Conservation (phyloP, 345 rosid species). For the Rhodomyrtus tomentosa region DNA sequence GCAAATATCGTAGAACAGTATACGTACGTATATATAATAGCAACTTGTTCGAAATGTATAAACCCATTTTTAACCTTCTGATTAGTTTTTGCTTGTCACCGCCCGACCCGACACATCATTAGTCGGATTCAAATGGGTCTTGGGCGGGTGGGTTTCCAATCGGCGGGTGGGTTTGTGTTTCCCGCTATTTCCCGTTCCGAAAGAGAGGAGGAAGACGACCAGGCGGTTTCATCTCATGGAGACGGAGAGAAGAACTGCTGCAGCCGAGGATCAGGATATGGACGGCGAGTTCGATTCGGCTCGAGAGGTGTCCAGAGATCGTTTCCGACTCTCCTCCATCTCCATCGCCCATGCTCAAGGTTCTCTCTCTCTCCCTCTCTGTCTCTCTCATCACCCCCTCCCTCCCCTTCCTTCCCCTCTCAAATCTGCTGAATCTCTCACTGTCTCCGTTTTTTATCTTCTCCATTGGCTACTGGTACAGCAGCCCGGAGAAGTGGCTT, state of each 20-base stretch:
- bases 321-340: slow-evolving; percentile 69
- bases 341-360: slow-evolving; percentile 78
- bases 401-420: background rate
- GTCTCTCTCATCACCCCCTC: background rate
- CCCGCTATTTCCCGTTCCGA: background rate
- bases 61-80: background rate
- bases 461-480: slow-evolving; percentile 1
- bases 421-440: background rate
- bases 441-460: background rate
- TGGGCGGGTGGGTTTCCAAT: background rate
- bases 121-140: background rate
- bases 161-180: background rate
- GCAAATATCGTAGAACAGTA: no score
- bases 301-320: slow-evolving; percentile 50
- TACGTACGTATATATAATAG: background rate
- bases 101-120: background rate
- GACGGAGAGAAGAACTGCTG: background rate
- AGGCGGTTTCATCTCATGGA: background rate
- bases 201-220: background rate
- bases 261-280: slow-evolving; percentile 19
- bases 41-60: background rate
- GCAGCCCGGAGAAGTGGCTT: slow-evolving; percentile 53
- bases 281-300: slow-evolving; percentile 44
- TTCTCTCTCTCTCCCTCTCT: background rate
- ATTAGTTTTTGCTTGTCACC: background rate